phyloP scores from a whole-genome alignment of 352 stramenopile species.

The Globisporangium canariense region DNA sequence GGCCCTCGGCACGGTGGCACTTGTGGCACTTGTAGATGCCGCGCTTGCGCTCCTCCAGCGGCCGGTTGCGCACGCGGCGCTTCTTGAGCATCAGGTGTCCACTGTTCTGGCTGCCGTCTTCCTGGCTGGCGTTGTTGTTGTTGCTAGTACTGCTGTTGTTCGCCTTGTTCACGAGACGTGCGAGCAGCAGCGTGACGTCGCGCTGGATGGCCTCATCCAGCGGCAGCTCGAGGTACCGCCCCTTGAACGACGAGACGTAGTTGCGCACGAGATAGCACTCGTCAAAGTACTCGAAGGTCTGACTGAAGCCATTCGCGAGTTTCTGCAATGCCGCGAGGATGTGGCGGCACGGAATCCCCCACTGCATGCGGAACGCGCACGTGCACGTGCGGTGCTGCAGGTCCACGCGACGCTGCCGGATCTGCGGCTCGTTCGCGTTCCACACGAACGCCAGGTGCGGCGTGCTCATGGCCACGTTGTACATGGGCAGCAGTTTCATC shows the following conservation, averaged over 20 bases:
- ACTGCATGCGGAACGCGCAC: slow-evolving; percentile 35
- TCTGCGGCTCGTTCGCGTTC: slow-evolving; percentile 34
- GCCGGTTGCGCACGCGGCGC: slow-evolving; percentile 29
- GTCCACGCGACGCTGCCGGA: slow-evolving; percentile 43
- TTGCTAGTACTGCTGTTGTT: background rate
- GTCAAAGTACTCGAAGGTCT: slow-evolving; percentile 43
- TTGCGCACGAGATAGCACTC: slow-evolving; percentile 47
- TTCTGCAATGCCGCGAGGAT: slow-evolving; percentile 39
- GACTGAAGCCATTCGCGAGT: slow-evolving; percentile 22
- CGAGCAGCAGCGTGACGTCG: slow-evolving; percentile 30
- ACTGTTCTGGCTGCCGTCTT: background rate
- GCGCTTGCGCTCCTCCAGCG: slow-evolving; percentile 33
- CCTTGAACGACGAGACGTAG: slow-evolving; percentile 39
- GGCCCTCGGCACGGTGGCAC: slow-evolving; percentile 43
- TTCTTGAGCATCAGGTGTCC: slow-evolving; percentile 20
- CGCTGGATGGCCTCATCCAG: slow-evolving; percentile 31
- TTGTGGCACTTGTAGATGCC: slow-evolving; percentile 51
- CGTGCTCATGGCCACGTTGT: slow-evolving; percentile 44
- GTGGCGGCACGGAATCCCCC: slow-evolving; percentile 42
- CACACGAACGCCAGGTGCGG: slow-evolving; percentile 47
- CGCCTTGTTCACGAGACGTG: slow-evolving; percentile 22
- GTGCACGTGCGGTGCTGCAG: slow-evolving; percentile 48
- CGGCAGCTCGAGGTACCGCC: slow-evolving; percentile 36
- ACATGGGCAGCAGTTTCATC: slow-evolving; percentile 28
- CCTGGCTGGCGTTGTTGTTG: background rate